Evolutionary conservation across 2,329 filamentous ascomycete species (phyloP), one percentile per base, ranked within the genome.

Genomic region (Scedosporium apiospermum): DNA sequence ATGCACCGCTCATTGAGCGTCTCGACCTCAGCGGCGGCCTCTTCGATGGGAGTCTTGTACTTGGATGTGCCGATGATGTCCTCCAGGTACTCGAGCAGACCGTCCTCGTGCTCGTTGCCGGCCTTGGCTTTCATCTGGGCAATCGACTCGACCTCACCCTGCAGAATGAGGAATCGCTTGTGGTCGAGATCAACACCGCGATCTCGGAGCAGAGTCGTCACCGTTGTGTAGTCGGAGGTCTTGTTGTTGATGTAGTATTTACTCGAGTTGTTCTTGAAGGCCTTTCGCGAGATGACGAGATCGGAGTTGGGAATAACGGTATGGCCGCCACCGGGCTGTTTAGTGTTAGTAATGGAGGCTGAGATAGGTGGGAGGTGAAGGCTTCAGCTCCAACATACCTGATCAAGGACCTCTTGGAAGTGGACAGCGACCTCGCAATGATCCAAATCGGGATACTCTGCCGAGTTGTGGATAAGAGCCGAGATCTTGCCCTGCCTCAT

Each of bases 401-500:
- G 81, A 73, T 99, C 96, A 77, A 96, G 88, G 62, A 99, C 91
- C 75, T 98, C 92, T 67, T 96, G 88, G 72, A 99, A 99, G 73
- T 97, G 91, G 3, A 99, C 96, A 63, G 96, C 90, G 10, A 99
- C 95, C 74, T 99, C 96, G 71, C 95, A 99, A 71, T 88, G 87
- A 58, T 96, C 90, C 21, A 99, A 77, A 69, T 97, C 84, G 0
- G 92, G 92, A 68, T 89, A 86, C 63, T 90, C 85, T 0, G 92
- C 93, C 12, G 95, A 98, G 73, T 98, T 99, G 77, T 99, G 95
- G 67, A 99, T 99, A 58, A 99, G 79, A 3, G 95, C 95, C 1
- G 95, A 99, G 58, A 99, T 92, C 77, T 99, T 99, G 71, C 95
- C 95, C 74, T 99, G 95, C 70, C 95, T 85, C 95, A 99, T 99